Conservation (phyloP, 768 basidiomycete species). For the Hebeloma cylindrosporum region DNA sequence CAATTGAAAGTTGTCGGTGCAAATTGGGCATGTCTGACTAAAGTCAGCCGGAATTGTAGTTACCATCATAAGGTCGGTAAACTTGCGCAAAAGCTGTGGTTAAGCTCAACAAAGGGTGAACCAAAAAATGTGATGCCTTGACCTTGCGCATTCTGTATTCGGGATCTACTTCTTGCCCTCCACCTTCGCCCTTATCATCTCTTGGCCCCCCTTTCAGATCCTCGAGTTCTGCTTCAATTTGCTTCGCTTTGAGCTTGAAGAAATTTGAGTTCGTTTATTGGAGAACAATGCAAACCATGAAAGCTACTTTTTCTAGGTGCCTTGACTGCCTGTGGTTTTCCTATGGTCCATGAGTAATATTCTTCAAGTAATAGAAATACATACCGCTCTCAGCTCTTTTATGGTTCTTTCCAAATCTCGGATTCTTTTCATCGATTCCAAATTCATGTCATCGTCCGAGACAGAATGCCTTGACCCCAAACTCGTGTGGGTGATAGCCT, state of each 20-base stretch:
- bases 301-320: conserved; percentile 24
- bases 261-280: background rate
- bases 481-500: background rate
- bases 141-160: conserved; percentile 44
- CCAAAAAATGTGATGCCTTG: background rate
- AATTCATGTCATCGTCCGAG: conserved; percentile 2
- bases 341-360: conserved; percentile 6
- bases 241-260: conserved; percentile 25
- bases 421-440: conserved; percentile 1
- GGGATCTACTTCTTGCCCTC: conserved; percentile 27
- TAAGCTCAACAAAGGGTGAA: background rate
- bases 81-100: conserved; percentile 39
- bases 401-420: conserved; percentile 14
- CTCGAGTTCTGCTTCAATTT: conserved; percentile 36
- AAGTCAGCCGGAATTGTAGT: conserved; percentile 33
- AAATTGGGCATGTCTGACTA: conserved; percentile 40
- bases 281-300: background rate
- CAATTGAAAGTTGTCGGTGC: conserved; percentile 32
- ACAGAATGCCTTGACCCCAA: background rate
- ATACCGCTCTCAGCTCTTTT: conserved; percentile 18
- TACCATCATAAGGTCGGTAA: conserved; percentile 38
- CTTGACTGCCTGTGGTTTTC: conserved; percentile 21
- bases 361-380: background rate
- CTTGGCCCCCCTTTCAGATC: conserved; percentile 32
- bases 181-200: conserved; percentile 25